Evolutionary conservation across 768 basidiomycete species (phyloP), one percentile per base, ranked within the genome.

Genomic region (Suillus variegatus): DNA sequence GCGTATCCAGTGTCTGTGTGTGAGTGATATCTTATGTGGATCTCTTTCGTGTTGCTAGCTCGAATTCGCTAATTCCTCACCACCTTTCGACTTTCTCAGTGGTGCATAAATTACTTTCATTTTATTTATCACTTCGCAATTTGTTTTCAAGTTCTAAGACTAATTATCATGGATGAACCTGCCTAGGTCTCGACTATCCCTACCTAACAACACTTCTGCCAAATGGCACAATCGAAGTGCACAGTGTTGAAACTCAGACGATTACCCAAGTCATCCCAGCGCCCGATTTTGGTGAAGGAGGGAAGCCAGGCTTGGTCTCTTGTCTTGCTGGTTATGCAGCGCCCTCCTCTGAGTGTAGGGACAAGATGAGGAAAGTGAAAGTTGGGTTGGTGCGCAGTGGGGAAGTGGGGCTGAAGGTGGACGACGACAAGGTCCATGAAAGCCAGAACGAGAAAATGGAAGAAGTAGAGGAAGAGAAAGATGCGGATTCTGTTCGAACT

Each of bases 191-290:
- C 61, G 95, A 97, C 73, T 88, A 89, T 68, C 95, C 93, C 4
- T 90, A 92, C 67, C 80, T 95, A 61, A 87, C 88, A 14, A 85
- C 94, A 0, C 83, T 97, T 4, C 82, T 97, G 4, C 87, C 89
- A 3, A 88, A 96, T 73, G 82, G 87, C 60, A 90, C 88, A 1
- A 85, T 98, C 62, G 88, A 92, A 72, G 85, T 97, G 5, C 95
- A 97, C 74, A 89, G 83, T 66, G 78, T 97, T 63, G 87, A 93
- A 74, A 86, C 89, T 1, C 92, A 93, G 70, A 71, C 78, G 28
- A 86, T 90, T 49, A 82, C 86, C 1, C 95, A 96, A 74, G 85
- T 89, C 36, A 78, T 97, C 18, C 74, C 85, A 8, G 81, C 87
- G 0, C 83, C 83, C 5, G 41, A 78, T n/a, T 25, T 41, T 1